Percentiles rank a stretch among this genome's conserved stretches.
phyloP scores from a whole-genome alignment of 2,329 filamentous ascomycete genomes.

The Ambrosiella cleistominuta region DNA sequence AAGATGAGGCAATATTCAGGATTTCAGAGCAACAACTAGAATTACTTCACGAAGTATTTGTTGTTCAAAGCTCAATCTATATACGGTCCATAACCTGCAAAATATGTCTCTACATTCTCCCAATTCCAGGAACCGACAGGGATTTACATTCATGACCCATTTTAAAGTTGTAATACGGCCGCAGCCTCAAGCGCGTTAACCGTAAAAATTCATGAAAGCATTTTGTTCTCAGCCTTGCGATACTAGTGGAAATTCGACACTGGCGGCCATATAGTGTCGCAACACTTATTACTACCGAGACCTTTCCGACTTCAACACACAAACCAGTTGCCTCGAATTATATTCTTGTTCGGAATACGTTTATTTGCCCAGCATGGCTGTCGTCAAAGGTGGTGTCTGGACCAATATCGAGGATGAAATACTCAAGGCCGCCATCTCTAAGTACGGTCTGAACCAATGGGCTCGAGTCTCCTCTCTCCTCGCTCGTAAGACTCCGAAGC shows the following conservation, averaged over 20 bases:
- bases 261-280: not conserved
- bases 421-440: slow-evolving; percentile 85
- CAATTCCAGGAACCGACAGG: too few species aligned
- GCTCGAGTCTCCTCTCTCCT: slow-evolving; percentile 93
- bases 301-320: not conserved
- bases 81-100: too few species aligned
- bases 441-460: slow-evolving; percentile 95
- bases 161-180: slow-evolving; percentile 6
- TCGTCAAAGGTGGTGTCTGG: slow-evolving; percentile 60
- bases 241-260: not conserved
- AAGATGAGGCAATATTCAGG: too few species aligned
- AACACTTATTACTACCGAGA: not conserved
- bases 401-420: slow-evolving; percentile 83
- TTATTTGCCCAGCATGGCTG: slow-evolving; percentile 34
- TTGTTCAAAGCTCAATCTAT: too few species aligned
- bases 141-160: not conserved
- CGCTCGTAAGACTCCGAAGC: slow-evolving; percentile 92
- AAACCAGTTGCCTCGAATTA: not conserved
- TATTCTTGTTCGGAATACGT: not conserved
- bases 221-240: slow-evolving; percentile 6
- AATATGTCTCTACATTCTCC: too few species aligned
- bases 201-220: not conserved
- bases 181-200: not conserved
- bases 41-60: too few species aligned
- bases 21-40: too few species aligned